phyloP scores from a whole-genome alignment of 768 basidiomycete species.

The Lactarius hengduanensis region DNA sequence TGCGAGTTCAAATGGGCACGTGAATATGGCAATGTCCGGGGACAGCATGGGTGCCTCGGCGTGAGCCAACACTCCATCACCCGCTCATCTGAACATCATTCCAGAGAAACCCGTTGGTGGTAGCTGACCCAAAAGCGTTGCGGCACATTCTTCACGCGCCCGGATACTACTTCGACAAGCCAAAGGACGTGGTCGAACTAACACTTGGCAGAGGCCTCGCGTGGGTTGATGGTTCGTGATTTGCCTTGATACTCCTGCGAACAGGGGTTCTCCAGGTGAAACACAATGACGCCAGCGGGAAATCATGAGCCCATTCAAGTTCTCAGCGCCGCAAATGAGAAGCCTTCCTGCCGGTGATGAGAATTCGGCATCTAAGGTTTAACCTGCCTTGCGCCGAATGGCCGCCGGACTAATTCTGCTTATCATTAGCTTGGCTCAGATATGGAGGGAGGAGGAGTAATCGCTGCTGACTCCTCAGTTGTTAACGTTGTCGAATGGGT shows the following conservation, averaged over 20 bases:
- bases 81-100: constrained; percentile 18
- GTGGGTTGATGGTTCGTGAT: constrained; percentile 25
- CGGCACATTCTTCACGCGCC: constrained; percentile 34
- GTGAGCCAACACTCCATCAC: constrained; percentile 19
- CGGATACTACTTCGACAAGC: constrained; percentile 30
- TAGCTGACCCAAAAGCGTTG: constrained; percentile 28
- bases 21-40: constrained; percentile 30
- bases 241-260: neutral
- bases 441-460: constrained; percentile 28
- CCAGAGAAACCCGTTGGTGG: neutral
- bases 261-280: constrained; percentile 18
- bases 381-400: neutral
- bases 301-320: constrained; percentile 32
- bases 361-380: constrained; percentile 26
- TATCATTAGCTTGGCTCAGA: constrained; percentile 28
- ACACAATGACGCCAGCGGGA: constrained; percentile 31
- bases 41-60: constrained; percentile 27
- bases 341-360: constrained; percentile 30
- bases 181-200: constrained; percentile 17
- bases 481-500: constrained; percentile 31
- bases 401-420: neutral
- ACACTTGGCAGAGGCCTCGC: constrained; percentile 28
- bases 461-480: constrained; percentile 1
- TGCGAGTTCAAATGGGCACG: constrained; percentile 22
- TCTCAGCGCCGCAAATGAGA: constrained; percentile 30